phyloP scores from a whole-genome alignment of 2,329 filamentous ascomycete species.

The Chrysosporium queenslandicum region DNA sequence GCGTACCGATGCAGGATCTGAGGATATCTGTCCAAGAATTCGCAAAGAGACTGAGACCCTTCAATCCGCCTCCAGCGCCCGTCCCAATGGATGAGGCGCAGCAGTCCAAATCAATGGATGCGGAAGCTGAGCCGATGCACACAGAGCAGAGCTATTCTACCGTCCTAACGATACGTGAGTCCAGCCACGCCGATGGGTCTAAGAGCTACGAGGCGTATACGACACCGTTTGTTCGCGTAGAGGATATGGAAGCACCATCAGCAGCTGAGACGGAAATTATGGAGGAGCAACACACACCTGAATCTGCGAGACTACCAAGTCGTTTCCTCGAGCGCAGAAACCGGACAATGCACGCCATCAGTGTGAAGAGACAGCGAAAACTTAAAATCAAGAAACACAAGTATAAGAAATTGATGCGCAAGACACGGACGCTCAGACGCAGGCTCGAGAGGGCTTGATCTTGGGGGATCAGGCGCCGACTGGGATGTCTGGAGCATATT shows the following conservation, averaged over 20 bases:
- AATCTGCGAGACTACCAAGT: constrained; percentile 23
- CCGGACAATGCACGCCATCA: constrained; percentile 65
- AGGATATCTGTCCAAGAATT: constrained; percentile 59
- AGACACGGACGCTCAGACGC: constrained; percentile 75
- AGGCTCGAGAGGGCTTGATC: constrained; percentile 62
- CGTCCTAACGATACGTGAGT: constrained; percentile 45
- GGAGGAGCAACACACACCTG: constrained; percentile 47
- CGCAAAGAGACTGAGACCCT: constrained; percentile 64
- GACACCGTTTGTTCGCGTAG: constrained; percentile 39
- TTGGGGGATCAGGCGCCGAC: not conserved
- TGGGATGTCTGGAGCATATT: not conserved
- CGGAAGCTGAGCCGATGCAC: constrained; percentile 28
- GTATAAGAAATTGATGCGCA: constrained; percentile 98
- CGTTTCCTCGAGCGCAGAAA: constrained; percentile 40
- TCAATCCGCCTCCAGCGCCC: constrained; percentile 74
- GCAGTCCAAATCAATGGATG: constrained; percentile 25
- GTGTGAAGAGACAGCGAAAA: constrained; percentile 83
- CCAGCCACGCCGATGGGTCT: constrained; percentile 40
- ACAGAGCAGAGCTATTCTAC: constrained; percentile 40
- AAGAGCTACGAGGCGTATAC: constrained; percentile 44
- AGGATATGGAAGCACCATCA: constrained; percentile 32
- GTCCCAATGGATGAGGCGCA: constrained; percentile 45
- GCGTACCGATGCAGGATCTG: constrained; percentile 48
- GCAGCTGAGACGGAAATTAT: constrained; percentile 28
- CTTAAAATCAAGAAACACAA: constrained; percentile 99